Evolutionary conservation across 768 basidiomycete genomes (phyloP), one percentile per base, ranked within the genome.

Genomic region (Mycena venus): DNA sequence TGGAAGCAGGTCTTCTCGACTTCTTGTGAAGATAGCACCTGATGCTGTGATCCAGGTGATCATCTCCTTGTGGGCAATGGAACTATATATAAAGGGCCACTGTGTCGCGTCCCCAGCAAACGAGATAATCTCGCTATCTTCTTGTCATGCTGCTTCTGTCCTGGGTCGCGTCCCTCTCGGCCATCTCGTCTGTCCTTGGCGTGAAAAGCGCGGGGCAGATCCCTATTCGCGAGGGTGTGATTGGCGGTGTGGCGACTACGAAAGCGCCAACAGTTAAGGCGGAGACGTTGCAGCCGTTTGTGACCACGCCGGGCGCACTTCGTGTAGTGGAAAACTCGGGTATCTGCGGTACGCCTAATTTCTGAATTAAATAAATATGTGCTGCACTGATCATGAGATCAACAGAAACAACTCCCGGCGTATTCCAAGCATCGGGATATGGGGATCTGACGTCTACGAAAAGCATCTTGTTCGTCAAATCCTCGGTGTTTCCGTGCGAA

Each of bases 381-480:
- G 55, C 19, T 47, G 15, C 55, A 40, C 15, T 66, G 53, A 31
- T 21, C 29, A 75, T 29, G 49, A 53, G 31, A 36, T 66, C 19
- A 51, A 25, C 58, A 88, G 92, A 92, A 82, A 92, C 90, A 0
- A 91, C 91, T 0, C 85, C 87, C 17, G 89, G 88, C 21, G 91
- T 92, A 1, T 89, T 84, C 74, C 90, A 91, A 77, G 91, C 89
- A 0, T 90, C 91, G 7, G 91, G 92, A 0, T 93, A 93, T 79
- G 92, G 87, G 4, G 91, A 93, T 79, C 77, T 93, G 19, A 87
- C 88, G 1, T 80, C 88, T 1, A 85, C 83, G n/a, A 80, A 91
- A 78, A 92, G 91, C 80, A 84, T 92, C 27, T 93, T 90, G 91
- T 91, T 34, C 8, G 74, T 51, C 36, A 19, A 36, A 17, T 29